Evolutionary conservation across 2,329 filamentous ascomycete species (phyloP).

Genomic region (Ophiostoma himal-ulmi): DNA sequence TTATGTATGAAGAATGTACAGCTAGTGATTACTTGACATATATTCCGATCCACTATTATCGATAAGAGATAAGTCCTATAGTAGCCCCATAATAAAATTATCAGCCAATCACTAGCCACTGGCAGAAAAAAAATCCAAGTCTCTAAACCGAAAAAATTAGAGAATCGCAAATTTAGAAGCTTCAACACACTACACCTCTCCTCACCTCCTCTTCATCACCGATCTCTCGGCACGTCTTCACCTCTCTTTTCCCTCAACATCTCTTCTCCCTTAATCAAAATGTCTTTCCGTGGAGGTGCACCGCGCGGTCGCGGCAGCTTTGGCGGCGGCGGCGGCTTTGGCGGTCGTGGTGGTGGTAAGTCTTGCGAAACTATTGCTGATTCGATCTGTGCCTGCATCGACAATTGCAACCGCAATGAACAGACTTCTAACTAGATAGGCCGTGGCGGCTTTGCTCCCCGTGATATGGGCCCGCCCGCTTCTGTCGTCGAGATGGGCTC

Average conservation of each 20-base stretch:
- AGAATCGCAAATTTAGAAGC: not conserved
- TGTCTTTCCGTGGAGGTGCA: constrained; percentile 55
- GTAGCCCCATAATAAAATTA: not conserved
- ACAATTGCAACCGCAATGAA: not conserved
- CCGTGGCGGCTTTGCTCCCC: constrained; percentile 56
- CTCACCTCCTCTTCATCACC: not conserved
- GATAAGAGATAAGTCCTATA: constrained; percentile 5
- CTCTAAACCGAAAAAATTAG: constrained; percentile 9
- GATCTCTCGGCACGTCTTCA: not conserved
- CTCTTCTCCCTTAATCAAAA: constrained; percentile 30
- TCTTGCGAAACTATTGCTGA: constrained; percentile 10
- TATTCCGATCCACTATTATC: not conserved
- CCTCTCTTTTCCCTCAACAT: not conserved
- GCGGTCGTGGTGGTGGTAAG: constrained; percentile 48
- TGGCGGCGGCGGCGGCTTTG: constrained; percentile 38
- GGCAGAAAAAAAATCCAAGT: constrained; percentile 14
- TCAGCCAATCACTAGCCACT: constrained; percentile 13
- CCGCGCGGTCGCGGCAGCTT: constrained; percentile 43
- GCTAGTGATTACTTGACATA: not conserved
- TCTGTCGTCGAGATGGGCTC: constrained; percentile 77
- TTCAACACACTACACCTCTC: constrained; percentile 4
- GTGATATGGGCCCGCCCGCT: constrained; percentile 57
- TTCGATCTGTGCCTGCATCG: not conserved
- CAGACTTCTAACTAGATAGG: constrained; percentile 25
- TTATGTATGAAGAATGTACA: not conserved